phyloP scores from a whole-genome alignment of 2,329 filamentous ascomycete species.

The Colletotrichum sp. region DNA sequence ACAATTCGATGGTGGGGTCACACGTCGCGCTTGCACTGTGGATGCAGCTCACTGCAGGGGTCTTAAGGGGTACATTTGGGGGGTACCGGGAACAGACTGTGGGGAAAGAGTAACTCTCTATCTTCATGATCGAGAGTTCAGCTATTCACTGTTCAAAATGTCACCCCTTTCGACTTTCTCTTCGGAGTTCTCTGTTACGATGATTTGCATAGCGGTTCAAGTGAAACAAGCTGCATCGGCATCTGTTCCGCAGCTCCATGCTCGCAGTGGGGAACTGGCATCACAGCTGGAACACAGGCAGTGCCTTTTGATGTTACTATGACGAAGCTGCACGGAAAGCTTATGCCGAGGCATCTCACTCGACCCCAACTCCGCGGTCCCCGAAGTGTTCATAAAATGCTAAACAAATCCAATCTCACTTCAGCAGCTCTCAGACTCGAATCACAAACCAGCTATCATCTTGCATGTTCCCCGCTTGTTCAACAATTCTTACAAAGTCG shows the following conservation, averaged over 20 bases:
- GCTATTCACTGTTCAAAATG: background rate
- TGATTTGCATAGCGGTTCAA: background rate
- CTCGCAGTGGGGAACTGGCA: background rate
- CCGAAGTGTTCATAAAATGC: background rate
- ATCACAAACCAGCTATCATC: background rate
- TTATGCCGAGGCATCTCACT: conserved; percentile 3
- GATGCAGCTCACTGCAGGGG: background rate
- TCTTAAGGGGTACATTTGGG: background rate
- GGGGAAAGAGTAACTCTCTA: background rate
- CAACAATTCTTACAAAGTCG: background rate
- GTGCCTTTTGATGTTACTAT: background rate
- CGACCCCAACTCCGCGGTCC: background rate
- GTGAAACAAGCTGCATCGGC: background rate
- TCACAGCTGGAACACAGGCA: background rate
- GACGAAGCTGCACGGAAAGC: background rate
- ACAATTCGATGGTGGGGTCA: conserved; percentile 15
- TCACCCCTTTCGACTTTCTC: background rate
- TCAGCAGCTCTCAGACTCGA: background rate
- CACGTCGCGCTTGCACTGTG: background rate
- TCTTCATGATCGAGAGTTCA: background rate
- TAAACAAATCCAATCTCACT: background rate
- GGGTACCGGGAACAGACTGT: no score
- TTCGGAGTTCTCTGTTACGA: background rate
- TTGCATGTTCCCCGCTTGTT: background rate
- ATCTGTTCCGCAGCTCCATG: background rate